Evolutionary conservation across 1,284 basidiomycete species (phyloP), one percentile per base, ranked within the genome.

Genomic region (Ceratobasidium sp.): DNA sequence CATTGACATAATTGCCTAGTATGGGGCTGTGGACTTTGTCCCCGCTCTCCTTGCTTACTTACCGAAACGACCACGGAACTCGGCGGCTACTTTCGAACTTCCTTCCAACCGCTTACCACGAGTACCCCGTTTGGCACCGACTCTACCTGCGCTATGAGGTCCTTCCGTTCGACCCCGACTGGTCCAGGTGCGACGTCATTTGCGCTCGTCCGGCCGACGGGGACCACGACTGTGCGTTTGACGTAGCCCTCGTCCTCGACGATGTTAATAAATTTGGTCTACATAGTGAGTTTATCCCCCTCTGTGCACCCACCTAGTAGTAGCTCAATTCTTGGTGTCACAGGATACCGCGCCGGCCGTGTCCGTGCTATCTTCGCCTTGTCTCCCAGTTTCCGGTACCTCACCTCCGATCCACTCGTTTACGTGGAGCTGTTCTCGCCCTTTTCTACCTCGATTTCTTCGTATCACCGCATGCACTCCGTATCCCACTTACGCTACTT

Each of bases 211-310:
- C 71, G n/a, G 23, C 8, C 4, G 16, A 33, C 12, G 18, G 14
- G 8, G 20, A 48, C 48, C 30, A 84, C 12, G 85, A 84, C 3
- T 59, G 23, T 14, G 44, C 46, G 6, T 74, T 60, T 10, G 71
- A 74, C 41, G 50, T 54, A n/a, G 71, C 48, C 8, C 44, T 74
- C n/a, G 4, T 62, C 6, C 10, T 50, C 2, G 23, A 65, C n/a
- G 18, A 23, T 30, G 12, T n/a, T 4, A 44, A 74, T 14, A 18
- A 12, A 20, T 52, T 60, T 46, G 59, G 46, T 5, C 20, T 68
- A 7, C 27, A 50, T 48, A 12, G 66, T 68, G 65, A 85, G 82
- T 74, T 12, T 12, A 12, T 44, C 27, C 27, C 27, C 27, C 27
- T 30, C 27, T 30, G 27, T 30, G 27, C 27, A 30, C 27, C 27